Evolutionary conservation across 2,329 filamentous ascomycete genomes (phyloP).

Genomic region (Neonectria magnoliae): DNA sequence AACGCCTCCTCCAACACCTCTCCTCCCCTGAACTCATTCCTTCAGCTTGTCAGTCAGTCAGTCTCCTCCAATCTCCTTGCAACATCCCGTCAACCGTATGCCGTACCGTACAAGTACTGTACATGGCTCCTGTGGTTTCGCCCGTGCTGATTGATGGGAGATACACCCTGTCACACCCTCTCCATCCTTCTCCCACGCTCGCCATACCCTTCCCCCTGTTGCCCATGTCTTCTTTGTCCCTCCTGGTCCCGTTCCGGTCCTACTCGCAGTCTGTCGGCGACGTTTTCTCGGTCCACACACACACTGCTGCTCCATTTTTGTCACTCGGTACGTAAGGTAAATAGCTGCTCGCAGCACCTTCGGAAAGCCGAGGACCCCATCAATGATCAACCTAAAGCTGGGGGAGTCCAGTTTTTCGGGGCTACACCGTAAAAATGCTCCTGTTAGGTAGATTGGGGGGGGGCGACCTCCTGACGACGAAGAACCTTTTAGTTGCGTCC

Average conservation of each 20-base stretch:
- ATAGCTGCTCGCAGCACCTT: conserved; percentile 19
- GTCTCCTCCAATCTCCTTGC: neutral
- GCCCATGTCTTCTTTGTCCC: conserved; percentile 6
- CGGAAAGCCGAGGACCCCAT: conserved; percentile 16
- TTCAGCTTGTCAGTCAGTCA: neutral
- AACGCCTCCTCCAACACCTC: neutral
- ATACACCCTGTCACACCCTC: neutral
- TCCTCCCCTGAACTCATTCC: neutral
- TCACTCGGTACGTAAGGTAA: conserved; percentile 27
- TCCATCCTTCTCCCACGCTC: conserved; percentile 12
- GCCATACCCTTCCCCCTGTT: conserved; percentile 5
- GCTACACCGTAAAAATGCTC: conserved; percentile 16
- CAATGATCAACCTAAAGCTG: conserved; percentile 18
- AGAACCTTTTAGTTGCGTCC: conserved; percentile 6
- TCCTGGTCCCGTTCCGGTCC: conserved; percentile 10
- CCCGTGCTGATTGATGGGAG: neutral
- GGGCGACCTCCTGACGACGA: conserved; percentile 18
- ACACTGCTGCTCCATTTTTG: conserved; percentile 14
- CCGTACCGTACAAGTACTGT: too few relatives aligned
- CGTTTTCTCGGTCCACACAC: conserved; percentile 26
- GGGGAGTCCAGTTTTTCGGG: conserved; percentile 9
- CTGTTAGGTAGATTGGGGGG: conserved; percentile 17
- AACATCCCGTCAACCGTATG: too few relatives aligned
- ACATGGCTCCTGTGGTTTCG: neutral
- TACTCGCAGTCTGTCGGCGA: conserved; percentile 18